Evolutionary conservation across 2,329 filamentous ascomycete genomes (phyloP).

Genomic region (Lachnellula hyalina): DNA sequence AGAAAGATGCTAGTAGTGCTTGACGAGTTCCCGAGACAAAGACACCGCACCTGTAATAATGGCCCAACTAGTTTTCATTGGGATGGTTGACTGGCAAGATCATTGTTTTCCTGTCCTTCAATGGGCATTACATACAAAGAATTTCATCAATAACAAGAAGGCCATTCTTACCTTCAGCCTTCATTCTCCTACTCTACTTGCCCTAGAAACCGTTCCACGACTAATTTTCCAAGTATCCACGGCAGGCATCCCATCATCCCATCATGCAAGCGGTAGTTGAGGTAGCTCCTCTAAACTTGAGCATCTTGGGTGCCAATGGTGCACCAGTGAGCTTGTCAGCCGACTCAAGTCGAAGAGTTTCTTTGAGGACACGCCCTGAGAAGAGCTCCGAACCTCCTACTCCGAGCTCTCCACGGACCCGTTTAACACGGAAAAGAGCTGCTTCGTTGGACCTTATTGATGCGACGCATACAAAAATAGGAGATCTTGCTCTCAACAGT

Average conservation of each 20-base stretch:
- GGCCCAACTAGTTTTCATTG: constrained; percentile 22
- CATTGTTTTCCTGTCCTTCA: constrained; percentile 30
- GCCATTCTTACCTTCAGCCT: constrained; percentile 24
- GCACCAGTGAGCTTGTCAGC: constrained; percentile 27
- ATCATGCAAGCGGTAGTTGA: constrained; percentile 24
- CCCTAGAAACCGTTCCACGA: constrained; percentile 11
- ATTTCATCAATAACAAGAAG: constrained; percentile 26
- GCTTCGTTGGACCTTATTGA: constrained; percentile 27
- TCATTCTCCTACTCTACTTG: constrained; percentile 15
- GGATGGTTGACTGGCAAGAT: constrained; percentile 23
- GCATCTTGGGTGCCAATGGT: constrained; percentile 19
- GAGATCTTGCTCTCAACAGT: constrained; percentile 26
- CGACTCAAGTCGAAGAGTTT: constrained; percentile 25
- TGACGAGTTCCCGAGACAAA: constrained; percentile 32
- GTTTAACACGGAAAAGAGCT: constrained; percentile 30
- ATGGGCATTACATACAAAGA: constrained; percentile 30
- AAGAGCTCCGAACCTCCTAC: constrained; percentile 21
- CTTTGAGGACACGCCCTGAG: constrained; percentile 21
- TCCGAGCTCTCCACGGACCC: constrained; percentile 24
- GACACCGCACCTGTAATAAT: constrained; percentile 28
- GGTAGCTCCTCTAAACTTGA: constrained; percentile 13
- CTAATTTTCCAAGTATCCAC: constrained; percentile 4
- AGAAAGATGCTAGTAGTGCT: constrained; percentile 26
- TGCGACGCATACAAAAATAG: constrained; percentile 26
- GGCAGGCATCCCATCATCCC: constrained; percentile 5